These are phyloP conservation scores for Penicillium antarcticum DNA, from an alignment of 495 filamentous ascomycete species.

Conservation along the genomic window DNA sequence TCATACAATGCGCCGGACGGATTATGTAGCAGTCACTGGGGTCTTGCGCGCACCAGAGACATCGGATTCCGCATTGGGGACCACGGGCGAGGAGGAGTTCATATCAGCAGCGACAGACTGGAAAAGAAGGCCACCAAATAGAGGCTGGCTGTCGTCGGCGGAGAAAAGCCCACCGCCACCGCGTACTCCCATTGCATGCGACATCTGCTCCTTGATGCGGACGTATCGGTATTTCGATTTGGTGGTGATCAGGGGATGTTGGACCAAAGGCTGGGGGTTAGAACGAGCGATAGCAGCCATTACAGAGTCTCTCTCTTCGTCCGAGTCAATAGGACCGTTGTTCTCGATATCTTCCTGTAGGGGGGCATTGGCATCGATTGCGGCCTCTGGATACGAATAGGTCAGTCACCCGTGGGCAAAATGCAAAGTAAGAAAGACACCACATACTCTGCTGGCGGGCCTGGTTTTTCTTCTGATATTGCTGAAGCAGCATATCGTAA, in stretches of 20 bases:
- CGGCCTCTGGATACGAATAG: constrained; percentile 61
- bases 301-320: constrained; percentile 86
- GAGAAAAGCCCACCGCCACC: constrained; percentile 46
- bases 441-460: constrained; percentile 87
- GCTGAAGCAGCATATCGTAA: constrained; percentile 89
- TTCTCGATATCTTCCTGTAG: constrained; percentile 78
- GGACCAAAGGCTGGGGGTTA: constrained; percentile 68
- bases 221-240: constrained; percentile 74
- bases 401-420: constrained; percentile 5
- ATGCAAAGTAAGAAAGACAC: background rate
- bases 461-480: constrained; percentile 99
- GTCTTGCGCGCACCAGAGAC: constrained; percentile 23
- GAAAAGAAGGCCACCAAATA: constrained; percentile 33
- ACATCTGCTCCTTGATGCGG: constrained; percentile 85
- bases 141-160: constrained; percentile 31
- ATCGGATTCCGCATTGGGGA: constrained; percentile 19
- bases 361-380: constrained; percentile 91
- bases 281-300: constrained; percentile 79
- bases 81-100: constrained; percentile 19
- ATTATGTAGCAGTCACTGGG: constrained; percentile 12
- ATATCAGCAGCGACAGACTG: constrained; percentile 27
- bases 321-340: constrained; percentile 76
- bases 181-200: constrained; percentile 60
- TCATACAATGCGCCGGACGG: constrained; percentile 1
- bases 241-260: constrained; percentile 63